phyloP scores from a whole-genome alignment of 2,329 filamentous ascomycete species.

The Aspergillus ruber region DNA sequence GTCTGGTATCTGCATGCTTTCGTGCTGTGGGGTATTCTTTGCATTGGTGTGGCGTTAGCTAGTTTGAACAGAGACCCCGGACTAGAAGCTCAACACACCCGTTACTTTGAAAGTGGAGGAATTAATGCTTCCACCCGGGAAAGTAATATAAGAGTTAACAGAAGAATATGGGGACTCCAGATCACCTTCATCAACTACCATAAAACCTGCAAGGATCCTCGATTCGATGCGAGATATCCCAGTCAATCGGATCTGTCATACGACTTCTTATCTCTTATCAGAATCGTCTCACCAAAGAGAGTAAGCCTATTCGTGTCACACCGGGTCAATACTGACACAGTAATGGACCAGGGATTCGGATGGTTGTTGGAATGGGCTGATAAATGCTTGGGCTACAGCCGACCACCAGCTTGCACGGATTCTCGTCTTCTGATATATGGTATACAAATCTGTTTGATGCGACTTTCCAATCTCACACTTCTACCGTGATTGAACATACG shows the following conservation, averaged over 20 bases:
- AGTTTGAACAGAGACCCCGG: too few species aligned
- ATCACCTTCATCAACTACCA: too few species aligned
- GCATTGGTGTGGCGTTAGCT: too few species aligned
- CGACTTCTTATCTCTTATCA: constrained; percentile 5
- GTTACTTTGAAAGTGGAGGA: too few species aligned
- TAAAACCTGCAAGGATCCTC: too few species aligned
- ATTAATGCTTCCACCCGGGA: too few species aligned
- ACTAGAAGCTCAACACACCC: too few species aligned
- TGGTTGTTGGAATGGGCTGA: constrained; percentile 2
- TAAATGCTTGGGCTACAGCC: background rate
- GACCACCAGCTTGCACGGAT: too few species aligned
- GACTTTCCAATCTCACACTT: background rate
- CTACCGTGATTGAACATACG: background rate
- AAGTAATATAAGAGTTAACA: too few species aligned
- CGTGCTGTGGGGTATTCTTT: too few species aligned
- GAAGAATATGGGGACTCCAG: too few species aligned
- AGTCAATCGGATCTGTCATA: background rate
- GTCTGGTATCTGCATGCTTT: too few species aligned
- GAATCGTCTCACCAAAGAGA: constrained; percentile 20
- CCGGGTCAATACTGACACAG: background rate
- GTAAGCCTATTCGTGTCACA: constrained; percentile 14
- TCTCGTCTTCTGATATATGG: constrained; percentile 1
- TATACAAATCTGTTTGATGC: background rate
- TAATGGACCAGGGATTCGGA: constrained; percentile 3
- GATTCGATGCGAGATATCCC: background rate